Base-by-base conservation (phyloP, 805 yeast genomes). In the Starmerella lactis-condensi region DNA sequence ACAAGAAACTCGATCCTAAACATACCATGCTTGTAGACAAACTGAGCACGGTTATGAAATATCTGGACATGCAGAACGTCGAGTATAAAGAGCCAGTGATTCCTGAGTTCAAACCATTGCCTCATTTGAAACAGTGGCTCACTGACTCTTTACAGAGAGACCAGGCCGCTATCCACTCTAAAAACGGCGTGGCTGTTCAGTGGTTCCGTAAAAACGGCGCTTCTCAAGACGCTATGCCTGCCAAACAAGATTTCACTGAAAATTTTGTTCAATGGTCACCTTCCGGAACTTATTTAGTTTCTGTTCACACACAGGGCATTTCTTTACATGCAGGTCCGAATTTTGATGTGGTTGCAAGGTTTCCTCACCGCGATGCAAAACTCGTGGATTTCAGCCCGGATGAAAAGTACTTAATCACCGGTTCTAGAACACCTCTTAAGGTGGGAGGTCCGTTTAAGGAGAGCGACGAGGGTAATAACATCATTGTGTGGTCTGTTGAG, bases 321-420 rank as follows among this genome's bases (percentile, higher is more conserved):
- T 91, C 81, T 53, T 68, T 85, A 17, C 89, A 95, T 92, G 98
- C 96, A 51, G 95, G 96, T 39, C 67, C 68, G 33, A 62, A 67
- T 29, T 81, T 81, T 51, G 69, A 65, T 40, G 66, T 76, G 46
- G 61, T 81, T 45, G 69, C 65, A 46, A 73, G 81, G 56, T 81
- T 77, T 51, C 65, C 72, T 38, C 99, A 89, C 53, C 83, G 79
- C 36, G 79, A 79, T 49, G 94, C 82, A 28, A 69, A 89, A 52
- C 67, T 82, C 43, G 66, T 85, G 35, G 93, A 83, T 53, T 76
- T 89, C 48, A 81, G 95, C 28, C 95, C 96, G 37, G 70, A 70
- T 48, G 98, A 89, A 58, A 76, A 72, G 51, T 91, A 64, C 50
- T 61, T 91, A 57, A 85, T 89, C 35, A 79, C 96, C 7, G 70